Base-by-base conservation (phyloP, 2,329 filamentous ascomycete genomes). In the Cladosporium sp. region DNA sequence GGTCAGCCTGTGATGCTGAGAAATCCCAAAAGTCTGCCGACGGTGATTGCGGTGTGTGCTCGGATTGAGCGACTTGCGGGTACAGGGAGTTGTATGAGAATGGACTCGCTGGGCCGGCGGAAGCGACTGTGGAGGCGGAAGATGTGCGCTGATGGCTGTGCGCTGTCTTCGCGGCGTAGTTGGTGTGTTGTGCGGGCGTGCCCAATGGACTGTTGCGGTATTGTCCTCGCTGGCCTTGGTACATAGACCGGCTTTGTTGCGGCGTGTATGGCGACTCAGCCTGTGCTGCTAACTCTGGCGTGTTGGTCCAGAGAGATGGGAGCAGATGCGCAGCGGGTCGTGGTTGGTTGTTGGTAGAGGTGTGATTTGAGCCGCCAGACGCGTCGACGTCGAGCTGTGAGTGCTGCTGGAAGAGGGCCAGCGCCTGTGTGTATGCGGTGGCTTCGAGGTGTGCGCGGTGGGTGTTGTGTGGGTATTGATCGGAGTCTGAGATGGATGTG, bases 21-120 rank as follows among this genome's bases (percentile, higher is more conserved):
- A 65, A 50, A 44, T 65, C 62, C 62, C 62, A 65, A 11, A 59
- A 40, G 16, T 65, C 57, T 14, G 70, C 69, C 56, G 74, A 71
- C 62, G 79, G 73, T 63, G 77, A 75, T 61, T 78, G 75, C 66
- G 82, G 81, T 72, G 75, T 79, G 67, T 74, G 74, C 68, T 83
- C 81, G 69, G 79, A 72, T 69, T 77, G 77, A 66, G 79, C 80
- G 70, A 85, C 82, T 62, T 80, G 80, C 62, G 77, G 73, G 66
- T 73, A 71, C 10, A 70, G 69, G 58, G 56, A 56, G 64, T 74
- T 72, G 69, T 78, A 78, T 66, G 81, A 80, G 64, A 81, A 82
- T 37, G 62, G 62, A 53, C 62, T 65, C 56, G 77, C 78, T 31
- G 81, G 78, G 50, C 80, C 79, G 60, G 74, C 77, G 28, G 79